Percentiles rank a stretch among this genome's conserved stretches.
phyloP scores from a whole-genome alignment of 345 rosid genomes.

The Brassica incana region DNA sequence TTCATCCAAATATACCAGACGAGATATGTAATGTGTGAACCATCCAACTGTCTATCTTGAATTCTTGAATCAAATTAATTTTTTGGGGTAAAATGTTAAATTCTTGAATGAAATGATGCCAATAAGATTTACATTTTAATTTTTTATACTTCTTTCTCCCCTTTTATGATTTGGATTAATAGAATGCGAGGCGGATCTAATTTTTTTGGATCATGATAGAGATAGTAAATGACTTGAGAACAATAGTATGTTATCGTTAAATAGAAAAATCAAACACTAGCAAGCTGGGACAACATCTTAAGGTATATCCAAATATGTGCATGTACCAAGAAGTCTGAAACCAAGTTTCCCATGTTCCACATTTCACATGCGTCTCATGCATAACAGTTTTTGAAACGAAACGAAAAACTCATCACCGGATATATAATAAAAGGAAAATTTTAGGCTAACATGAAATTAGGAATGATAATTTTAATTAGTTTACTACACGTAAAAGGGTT shows the following conservation, averaged over 20 bases:
- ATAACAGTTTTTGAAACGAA: neutral
- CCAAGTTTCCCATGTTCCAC: slow-evolving; percentile 15
- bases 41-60: too few relatives aligned
- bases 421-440: neutral
- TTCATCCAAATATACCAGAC: too few relatives aligned
- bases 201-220: neutral
- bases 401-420: neutral
- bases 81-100: too few relatives aligned
- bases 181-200: neutral
- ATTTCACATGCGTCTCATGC: slow-evolving; percentile 15
- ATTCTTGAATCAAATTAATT: too few relatives aligned
- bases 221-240: neutral
- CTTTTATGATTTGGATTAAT: slow-evolving; percentile 9
- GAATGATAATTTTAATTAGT: neutral
- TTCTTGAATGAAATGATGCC: too few relatives aligned
- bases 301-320: slow-evolving; percentile 18
- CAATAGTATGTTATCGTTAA: neutral
- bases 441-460: neutral
- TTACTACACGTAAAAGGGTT: neutral
- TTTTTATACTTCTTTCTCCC: neutral
- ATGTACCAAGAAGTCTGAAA: slow-evolving; percentile 25
- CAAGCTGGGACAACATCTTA: slow-evolving; percentile 11
- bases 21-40: too few relatives aligned
- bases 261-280: neutral
- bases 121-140: too few relatives aligned